Conservation (phyloP, 164 flowering plant genomes). For the Stephania yunnanensis region DNA sequence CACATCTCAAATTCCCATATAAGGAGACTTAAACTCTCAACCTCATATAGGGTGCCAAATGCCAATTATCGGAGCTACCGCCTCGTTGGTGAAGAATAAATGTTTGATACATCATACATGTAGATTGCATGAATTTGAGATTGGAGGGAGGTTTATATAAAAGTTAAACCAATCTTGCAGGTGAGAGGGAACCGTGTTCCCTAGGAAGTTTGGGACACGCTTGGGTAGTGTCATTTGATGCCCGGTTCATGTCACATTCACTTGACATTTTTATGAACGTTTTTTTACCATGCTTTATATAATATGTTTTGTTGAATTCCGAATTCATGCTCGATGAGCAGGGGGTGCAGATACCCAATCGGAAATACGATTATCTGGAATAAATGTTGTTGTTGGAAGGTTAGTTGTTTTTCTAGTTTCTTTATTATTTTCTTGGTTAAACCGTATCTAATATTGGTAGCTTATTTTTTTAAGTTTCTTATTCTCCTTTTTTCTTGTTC, state of each 20-base stretch:
- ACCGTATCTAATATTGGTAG: neutral
- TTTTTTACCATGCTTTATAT: no score
- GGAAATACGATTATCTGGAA: slow-evolving; percentile 65
- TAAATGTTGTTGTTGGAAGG: slow-evolving; percentile 72
- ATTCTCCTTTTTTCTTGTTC: neutral
- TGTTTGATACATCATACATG: no score
- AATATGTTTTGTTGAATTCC: neutral
- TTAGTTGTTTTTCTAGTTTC: slow-evolving; percentile 18
- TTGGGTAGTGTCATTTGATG: neutral
- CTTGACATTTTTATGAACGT: no score
- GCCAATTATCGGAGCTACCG: no score
- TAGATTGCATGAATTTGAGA: no score
- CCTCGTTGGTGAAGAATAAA: no score
- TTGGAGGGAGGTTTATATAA: neutral
- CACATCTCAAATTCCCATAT: no score
- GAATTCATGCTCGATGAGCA: slow-evolving; percentile 16
- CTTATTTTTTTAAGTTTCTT: neutral
- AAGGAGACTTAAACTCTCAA: no score
- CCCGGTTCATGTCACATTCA: neutral
- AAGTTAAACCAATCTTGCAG: neutral
- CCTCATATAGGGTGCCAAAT: no score
- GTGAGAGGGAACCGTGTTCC: neutral
- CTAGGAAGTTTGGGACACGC: neutral
- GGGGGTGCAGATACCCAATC: slow-evolving; percentile 34
- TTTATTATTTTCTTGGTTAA: neutral